A percentile compares a stretch with the other conserved stretches of the same genome.
Conservation (phyloP, 306 rosid genomes). For the Lagenaria siceraria region DNA sequence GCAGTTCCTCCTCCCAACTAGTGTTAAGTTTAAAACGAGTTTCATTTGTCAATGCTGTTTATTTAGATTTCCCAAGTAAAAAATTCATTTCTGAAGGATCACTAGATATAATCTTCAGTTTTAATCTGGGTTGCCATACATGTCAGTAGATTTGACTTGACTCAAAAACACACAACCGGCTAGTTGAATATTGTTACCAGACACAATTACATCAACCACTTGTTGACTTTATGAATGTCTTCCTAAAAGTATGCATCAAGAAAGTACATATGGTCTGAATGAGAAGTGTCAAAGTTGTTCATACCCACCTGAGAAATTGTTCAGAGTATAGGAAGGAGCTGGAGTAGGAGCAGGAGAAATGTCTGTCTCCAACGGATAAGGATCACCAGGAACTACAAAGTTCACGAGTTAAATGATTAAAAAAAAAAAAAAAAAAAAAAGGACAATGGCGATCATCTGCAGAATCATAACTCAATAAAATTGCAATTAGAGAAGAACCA, state of each 20-base stretch:
- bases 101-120: not conserved
- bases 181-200: not conserved
- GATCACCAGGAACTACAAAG: slow-evolving; percentile 82
- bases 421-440: not conserved
- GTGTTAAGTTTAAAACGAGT: no score
- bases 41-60: not conserved
- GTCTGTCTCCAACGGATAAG: slow-evolving; percentile 49
- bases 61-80: not conserved
- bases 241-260: not conserved
- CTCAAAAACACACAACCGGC: not conserved
- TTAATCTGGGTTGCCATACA: not conserved
- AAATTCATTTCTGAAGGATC: not conserved
- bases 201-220: slow-evolving; percentile 1
- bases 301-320: slow-evolving; percentile 38
- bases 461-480: not conserved
- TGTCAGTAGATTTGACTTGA: not conserved
- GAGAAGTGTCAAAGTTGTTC: not conserved
- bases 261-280: not conserved
- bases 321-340: slow-evolving; percentile 38
- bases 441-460: not conserved
- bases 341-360: slow-evolving; percentile 52
- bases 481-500: not conserved
- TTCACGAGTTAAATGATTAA: not conserved
- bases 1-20: not conserved
- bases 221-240: not conserved